These are phyloP conservation scores for Rhodamnia rubescens DNA, from an alignment of 345 rosid genomes.

Conservation along the genomic window DNA sequence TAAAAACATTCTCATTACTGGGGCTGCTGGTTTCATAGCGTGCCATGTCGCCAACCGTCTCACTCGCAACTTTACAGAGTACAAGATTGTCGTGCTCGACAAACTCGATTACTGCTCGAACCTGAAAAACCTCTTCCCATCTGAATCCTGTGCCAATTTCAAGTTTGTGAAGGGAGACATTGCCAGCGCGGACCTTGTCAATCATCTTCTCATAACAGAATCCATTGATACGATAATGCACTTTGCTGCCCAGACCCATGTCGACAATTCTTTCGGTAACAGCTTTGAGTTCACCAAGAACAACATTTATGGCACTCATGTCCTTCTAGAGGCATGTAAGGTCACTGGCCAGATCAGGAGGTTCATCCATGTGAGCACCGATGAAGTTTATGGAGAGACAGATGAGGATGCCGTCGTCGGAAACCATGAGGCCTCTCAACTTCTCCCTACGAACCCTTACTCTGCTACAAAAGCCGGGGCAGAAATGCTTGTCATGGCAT, in stretches of 20 bases:
- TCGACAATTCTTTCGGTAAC: slow-evolving; percentile 61
- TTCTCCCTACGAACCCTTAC: slow-evolving; percentile 59
- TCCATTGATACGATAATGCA: slow-evolving; percentile 71
- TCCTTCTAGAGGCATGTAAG: slow-evolving; percentile 60
- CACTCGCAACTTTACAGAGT: slow-evolving; percentile 41
- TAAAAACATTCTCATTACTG: slow-evolving; percentile 57
- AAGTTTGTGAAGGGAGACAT: slow-evolving; percentile 65
- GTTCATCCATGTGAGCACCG: slow-evolving; percentile 68
- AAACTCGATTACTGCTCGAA: slow-evolving; percentile 68
- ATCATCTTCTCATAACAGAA: slow-evolving; percentile 52
- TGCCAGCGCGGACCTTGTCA: slow-evolving; percentile 62
- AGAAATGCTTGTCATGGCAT: slow-evolving; percentile 73
- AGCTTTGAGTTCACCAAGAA: slow-evolving; percentile 68
- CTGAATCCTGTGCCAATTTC: slow-evolving; percentile 30
- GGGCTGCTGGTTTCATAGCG: slow-evolving; percentile 69
- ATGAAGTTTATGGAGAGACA: slow-evolving; percentile 66
- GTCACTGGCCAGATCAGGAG: slow-evolving; percentile 52
- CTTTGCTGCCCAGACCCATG: slow-evolving; percentile 69
- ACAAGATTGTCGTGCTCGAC: slow-evolving; percentile 59
- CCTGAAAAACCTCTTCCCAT: slow-evolving; percentile 44
- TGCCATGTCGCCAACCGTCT: slow-evolving; percentile 64
- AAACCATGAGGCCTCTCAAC: slow-evolving; percentile 65
- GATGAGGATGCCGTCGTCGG: slow-evolving; percentile 67
- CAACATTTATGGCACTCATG: slow-evolving; percentile 64
- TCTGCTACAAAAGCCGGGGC: slow-evolving; percentile 72